Conservation (phyloP, 768 basidiomycete species). For the Panus rudis region DNA sequence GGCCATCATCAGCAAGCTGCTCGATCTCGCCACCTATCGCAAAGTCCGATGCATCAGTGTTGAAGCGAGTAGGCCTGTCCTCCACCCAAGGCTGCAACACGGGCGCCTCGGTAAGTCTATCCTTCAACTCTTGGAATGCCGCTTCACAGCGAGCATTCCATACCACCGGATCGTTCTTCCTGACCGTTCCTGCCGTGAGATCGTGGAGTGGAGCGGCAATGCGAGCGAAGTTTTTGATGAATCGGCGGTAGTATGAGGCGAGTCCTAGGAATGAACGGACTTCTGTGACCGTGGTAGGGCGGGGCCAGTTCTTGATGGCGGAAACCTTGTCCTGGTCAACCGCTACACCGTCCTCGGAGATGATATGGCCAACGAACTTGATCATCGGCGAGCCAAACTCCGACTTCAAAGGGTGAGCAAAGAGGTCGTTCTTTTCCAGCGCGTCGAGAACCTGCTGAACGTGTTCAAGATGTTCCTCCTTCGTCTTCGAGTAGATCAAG, state of each 20-base stretch:
- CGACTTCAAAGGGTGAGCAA: slow-evolving; percentile 24
- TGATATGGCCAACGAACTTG: slow-evolving; percentile 24
- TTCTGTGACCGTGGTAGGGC: slow-evolving; percentile 13
- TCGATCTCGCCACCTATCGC: slow-evolving; percentile 12
- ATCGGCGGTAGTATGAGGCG: slow-evolving; percentile 22
- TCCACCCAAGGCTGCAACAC: neutral
- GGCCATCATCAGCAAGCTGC: slow-evolving; percentile 8
- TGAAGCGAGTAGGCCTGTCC: neutral
- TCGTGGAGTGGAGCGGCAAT: slow-evolving; percentile 14
- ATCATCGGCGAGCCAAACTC: slow-evolving; percentile 15
- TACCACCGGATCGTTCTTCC: neutral
- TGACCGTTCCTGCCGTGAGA: slow-evolving; percentile 4
- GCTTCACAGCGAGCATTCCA: neutral
- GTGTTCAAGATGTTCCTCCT: slow-evolving; percentile 27
- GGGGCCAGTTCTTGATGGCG: slow-evolving; percentile 24
- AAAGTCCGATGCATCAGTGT: slow-evolving; percentile 17
- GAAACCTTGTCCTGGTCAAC: slow-evolving; percentile 21
- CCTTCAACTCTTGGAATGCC: neutral
- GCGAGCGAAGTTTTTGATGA: slow-evolving; percentile 20
- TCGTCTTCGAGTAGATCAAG: neutral
- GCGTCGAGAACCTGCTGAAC: slow-evolving; percentile 24
- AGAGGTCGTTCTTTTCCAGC: slow-evolving; percentile 22
- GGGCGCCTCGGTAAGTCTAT: neutral
- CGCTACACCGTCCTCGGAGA: slow-evolving; percentile 21
- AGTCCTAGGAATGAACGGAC: slow-evolving; percentile 22